These are phyloP conservation scores for Pythium dissimile DNA, from an alignment of 352 stramenopile genomes.

Conservation along the genomic window DNA sequence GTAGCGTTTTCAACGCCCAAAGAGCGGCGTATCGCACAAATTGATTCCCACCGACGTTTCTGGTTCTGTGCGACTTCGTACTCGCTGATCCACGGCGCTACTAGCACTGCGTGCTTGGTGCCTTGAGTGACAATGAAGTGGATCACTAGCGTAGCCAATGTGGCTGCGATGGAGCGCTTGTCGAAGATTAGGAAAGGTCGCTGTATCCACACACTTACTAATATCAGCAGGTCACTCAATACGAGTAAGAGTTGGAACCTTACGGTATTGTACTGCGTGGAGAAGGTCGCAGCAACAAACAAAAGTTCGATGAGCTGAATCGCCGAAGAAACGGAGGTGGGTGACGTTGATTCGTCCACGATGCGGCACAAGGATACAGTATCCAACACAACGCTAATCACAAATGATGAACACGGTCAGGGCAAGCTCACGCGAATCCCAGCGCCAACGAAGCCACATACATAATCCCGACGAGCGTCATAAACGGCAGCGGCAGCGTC, in stretches of 20 bases:
- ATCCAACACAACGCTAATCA: not conserved
- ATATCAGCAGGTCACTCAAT: no score
- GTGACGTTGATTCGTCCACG: not conserved
- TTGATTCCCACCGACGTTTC: not conserved
- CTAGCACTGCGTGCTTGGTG: not conserved
- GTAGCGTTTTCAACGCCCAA: not conserved
- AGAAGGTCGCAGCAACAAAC: constrained; percentile 34
- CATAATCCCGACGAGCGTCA: not conserved
- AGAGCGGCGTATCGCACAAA: constrained; percentile 5
- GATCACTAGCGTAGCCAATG: constrained; percentile 22
- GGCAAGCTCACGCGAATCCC: not conserved
- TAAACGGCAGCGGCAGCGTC: not conserved
- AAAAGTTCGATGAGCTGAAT: constrained; percentile 1
- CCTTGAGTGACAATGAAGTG: constrained; percentile 26
- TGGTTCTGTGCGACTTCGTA: not conserved
- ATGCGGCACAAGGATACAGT: not conserved
- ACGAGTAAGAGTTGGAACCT: no score
- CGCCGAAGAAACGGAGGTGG: not conserved
- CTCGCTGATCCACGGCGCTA: not conserved
- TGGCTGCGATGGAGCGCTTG: constrained; percentile 26
- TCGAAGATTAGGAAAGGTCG: constrained; percentile 37
- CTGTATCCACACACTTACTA: constrained; percentile 4
- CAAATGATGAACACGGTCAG: not conserved
- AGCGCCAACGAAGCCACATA: not conserved
- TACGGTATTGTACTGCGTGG: constrained; percentile 30